phyloP scores from a whole-genome alignment of 768 basidiomycete species.

The Pisolithus tinctorius region DNA sequence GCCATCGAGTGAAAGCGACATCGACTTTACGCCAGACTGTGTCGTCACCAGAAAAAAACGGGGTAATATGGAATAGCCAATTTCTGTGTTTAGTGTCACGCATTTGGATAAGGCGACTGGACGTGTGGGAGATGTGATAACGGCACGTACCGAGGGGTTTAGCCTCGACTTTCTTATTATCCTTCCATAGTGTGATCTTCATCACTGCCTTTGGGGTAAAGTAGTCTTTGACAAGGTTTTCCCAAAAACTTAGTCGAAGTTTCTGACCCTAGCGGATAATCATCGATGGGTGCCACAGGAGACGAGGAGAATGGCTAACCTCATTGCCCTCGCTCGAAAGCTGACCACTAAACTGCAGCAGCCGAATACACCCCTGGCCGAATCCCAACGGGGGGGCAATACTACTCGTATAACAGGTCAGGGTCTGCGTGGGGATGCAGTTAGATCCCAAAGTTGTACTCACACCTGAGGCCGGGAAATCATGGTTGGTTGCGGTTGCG shows the following conservation, averaged over 20 bases:
- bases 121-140: conserved; percentile 6
- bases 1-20: conserved; percentile 73
- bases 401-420: conserved; percentile 19
- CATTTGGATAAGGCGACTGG: conserved; percentile 3
- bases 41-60: conserved; percentile 82
- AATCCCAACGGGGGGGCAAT: conserved; percentile 35
- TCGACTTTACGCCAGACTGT: conserved; percentile 78
- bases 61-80: conserved; percentile 71
- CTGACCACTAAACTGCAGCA: conserved; percentile 66
- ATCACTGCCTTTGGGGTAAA: conserved; percentile 66
- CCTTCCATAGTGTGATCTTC: conserved; percentile 85
- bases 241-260: conserved; percentile 63
- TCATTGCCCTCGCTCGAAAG: conserved; percentile 51
- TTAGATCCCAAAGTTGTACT: conserved; percentile 8
- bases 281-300: not conserved
- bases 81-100: conserved; percentile 42
- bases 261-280: conserved; percentile 34
- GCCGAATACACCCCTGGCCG: conserved; percentile 58
- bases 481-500: conserved; percentile 26
- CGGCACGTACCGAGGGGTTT: conserved; percentile 69
- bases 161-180: conserved; percentile 70
- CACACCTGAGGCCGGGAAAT: conserved; percentile 26
- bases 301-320: conserved; percentile 18
- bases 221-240: conserved; percentile 54
- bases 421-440: conserved; percentile 3